A percentile compares a stretch with the other conserved stretches of the same genome.
Conservation (phyloP, 768 basidiomycete genomes). For the Kwoniella sp. region DNA sequence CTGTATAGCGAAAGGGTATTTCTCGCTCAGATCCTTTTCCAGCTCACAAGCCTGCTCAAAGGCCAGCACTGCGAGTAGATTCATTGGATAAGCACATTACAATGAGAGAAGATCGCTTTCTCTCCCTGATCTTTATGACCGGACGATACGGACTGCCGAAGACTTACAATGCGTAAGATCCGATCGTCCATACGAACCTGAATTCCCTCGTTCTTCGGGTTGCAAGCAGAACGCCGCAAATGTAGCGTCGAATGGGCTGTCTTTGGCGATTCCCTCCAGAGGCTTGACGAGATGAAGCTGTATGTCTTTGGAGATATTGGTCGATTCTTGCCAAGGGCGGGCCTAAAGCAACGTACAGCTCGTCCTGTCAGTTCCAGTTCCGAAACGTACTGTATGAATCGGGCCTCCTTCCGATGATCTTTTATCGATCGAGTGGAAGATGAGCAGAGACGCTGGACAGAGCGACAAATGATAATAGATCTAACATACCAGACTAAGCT, state of each 20-base stretch:
- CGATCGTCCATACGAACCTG: background rate
- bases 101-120: too few species aligned
- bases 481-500: constrained; percentile 13
- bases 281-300: constrained; percentile 8
- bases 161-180: constrained; percentile 5
- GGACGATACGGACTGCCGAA: background rate
- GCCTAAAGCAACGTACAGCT: background rate
- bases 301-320: constrained; percentile 12
- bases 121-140: too few species aligned
- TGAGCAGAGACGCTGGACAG: background rate
- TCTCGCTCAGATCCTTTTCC: background rate
- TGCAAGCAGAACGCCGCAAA: constrained; percentile 10
- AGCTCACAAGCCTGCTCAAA: constrained; percentile 14
- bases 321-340: constrained; percentile 9
- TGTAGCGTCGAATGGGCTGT: constrained; percentile 10
- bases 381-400: background rate
- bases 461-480: background rate
- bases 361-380: background rate
- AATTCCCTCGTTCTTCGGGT: background rate
- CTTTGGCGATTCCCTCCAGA: constrained; percentile 8
- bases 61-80: constrained; percentile 8
- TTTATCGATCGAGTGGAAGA: background rate
- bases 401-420: background rate
- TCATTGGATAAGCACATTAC: too few species aligned
- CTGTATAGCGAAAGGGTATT: constrained; percentile 19